Evolutionary conservation across 75 land plant species (phyloP).

Genomic region (Pinus tabuliformis): DNA sequence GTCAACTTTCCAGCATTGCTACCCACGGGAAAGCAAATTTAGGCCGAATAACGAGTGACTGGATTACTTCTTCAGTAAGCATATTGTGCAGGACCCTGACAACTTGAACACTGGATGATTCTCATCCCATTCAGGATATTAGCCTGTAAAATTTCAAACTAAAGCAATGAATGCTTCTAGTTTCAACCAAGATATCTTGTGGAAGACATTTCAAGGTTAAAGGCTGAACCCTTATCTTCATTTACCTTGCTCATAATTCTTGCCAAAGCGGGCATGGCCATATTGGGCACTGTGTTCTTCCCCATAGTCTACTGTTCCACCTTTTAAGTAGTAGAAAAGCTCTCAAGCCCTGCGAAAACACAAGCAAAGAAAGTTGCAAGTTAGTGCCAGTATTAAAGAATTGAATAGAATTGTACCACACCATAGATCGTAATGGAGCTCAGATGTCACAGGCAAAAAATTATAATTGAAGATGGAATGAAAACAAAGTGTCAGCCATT

Average conservation of each 20-base stretch:
- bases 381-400: too few species aligned
- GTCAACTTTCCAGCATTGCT: not conserved
- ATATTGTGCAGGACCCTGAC: slow-evolving; percentile 86
- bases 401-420: not conserved
- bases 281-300: slow-evolving; percentile 71
- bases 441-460: not conserved
- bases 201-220: not conserved
- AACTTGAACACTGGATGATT: slow-evolving; percentile 92
- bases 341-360: slow-evolving; percentile 72
- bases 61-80: slow-evolving; percentile 82
- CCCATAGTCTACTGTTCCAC: slow-evolving; percentile 93
- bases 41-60: not conserved
- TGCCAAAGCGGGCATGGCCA: slow-evolving; percentile 84
- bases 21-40: slow-evolving; percentile 3
- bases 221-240: not conserved
- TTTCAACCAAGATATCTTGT: too few species aligned
- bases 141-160: slow-evolving; percentile 22
- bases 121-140: slow-evolving; percentile 89
- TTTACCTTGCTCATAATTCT: slow-evolving; percentile 66
- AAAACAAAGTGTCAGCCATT: not conserved
- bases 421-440: not conserved
- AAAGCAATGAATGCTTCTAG: too few species aligned
- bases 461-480: not conserved
- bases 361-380: too few species aligned
- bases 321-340: slow-evolving; percentile 94